A percentile compares a stretch with the other conserved stretches of the same genome.
These are phyloP conservation scores for Chlamydomonas sp. DNA, from an alignment of 139 green algal species.

Conservation along the genomic window DNA sequence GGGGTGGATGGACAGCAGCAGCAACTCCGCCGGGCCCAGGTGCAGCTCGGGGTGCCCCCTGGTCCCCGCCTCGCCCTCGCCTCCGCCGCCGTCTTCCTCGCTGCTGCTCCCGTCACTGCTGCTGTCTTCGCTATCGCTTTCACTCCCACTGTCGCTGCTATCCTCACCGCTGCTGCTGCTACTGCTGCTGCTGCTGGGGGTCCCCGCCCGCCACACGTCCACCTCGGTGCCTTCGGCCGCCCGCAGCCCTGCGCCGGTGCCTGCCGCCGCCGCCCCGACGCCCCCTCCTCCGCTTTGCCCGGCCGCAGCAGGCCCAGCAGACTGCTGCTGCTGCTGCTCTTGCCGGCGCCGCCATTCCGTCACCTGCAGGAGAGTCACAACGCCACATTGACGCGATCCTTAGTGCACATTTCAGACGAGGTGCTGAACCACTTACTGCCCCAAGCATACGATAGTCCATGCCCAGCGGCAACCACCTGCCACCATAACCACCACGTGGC, in stretches of 20 bases:
- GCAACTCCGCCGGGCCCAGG: slow-evolving; percentile 13
- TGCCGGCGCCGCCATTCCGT: no score
- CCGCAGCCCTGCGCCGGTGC: neutral
- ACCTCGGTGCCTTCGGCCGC: neutral
- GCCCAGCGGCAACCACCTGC: no score
- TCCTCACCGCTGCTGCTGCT: neutral
- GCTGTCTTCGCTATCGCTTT: neutral
- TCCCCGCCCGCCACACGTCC: neutral
- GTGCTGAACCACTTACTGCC: no score
- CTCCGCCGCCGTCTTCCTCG: neutral
- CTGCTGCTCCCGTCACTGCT: neutral
- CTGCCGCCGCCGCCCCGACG: no score
- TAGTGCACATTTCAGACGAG: no score
- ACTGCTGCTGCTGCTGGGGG: neutral
- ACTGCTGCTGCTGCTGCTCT: no score
- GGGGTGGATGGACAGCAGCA: slow-evolving; percentile 33
- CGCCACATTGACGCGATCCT: no score
- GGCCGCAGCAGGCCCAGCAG: no score
- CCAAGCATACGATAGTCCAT: no score
- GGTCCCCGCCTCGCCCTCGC: neutral
- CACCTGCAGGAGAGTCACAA: no score
- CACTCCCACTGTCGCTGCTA: neutral
- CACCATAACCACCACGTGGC: no score
- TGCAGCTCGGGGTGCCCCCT: neutral
- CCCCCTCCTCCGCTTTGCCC: no score